A percentile compares a stretch with the other conserved stretches of the same genome.
Conservation (phyloP, 192 early-diverging fungal genomes). For the Gaertneriomyces sp. region DNA sequence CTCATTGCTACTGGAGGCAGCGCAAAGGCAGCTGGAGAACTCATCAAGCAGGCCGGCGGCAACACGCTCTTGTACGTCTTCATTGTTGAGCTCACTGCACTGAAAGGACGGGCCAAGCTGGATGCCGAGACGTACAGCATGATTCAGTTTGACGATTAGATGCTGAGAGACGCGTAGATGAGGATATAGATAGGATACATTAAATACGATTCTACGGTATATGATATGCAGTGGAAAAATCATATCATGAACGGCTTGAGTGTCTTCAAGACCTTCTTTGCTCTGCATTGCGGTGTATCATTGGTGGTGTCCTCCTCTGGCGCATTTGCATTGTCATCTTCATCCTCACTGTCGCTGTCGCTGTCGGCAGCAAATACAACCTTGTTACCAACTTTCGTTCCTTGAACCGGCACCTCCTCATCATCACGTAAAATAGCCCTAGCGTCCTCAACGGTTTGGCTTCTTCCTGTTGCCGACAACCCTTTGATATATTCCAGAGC, state of each 20-base stretch:
- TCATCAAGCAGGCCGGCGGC: slow-evolving; percentile 72
- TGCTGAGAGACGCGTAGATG: neutral
- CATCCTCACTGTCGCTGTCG: neutral
- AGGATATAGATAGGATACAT: too few species aligned
- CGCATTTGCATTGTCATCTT: slow-evolving; percentile 1
- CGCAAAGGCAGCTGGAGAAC: slow-evolving; percentile 77
- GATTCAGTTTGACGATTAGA: slow-evolving; percentile 64
- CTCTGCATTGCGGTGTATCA: neutral
- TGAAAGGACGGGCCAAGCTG: slow-evolving; percentile 77
- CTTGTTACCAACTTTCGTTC: slow-evolving; percentile 17
- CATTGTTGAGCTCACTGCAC: slow-evolving; percentile 81
- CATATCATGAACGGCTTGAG: neutral
- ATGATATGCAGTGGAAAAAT: too few species aligned
- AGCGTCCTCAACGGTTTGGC: slow-evolving; percentile 29
- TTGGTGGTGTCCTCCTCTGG: neutral
- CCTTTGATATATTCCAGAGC: slow-evolving; percentile 25
- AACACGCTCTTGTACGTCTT: slow-evolving; percentile 83
- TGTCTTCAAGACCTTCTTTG: neutral
- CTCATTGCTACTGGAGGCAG: slow-evolving; percentile 73
- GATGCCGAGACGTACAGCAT: slow-evolving; percentile 84
- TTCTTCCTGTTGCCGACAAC: neutral
- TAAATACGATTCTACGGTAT: too few species aligned
- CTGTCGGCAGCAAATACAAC: slow-evolving; percentile 12
- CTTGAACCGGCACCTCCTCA: neutral
- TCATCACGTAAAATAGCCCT: slow-evolving; percentile 18